Base-by-base conservation (phyloP, 306 rosid genomes). In the Macrotyloma uniflorum region DNA sequence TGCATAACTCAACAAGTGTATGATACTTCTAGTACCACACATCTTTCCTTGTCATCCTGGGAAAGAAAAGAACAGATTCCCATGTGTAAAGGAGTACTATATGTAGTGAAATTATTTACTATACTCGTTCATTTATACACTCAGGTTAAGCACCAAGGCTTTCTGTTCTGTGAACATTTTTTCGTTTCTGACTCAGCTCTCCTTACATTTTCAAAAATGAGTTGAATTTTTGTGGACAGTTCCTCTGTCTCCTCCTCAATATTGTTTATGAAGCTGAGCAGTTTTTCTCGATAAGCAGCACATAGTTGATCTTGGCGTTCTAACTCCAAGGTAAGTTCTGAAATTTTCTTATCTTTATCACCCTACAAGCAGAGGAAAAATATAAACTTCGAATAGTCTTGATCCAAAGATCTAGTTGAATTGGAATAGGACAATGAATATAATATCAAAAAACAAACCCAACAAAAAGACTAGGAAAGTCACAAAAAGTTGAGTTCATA, bases 281-380 rank as follows among this genome's bases (percentile, higher is more conserved):
- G 85, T 66, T 83, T 90, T 83, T 88, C 97, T 80, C 95, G 79
- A 64, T 92, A 89, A 5, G 85, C 79, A 54, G 86, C 87, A 59
- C 98, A 94, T 1, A 87, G 83, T 78, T 84, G 88, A 83, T 92
- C 92, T 78, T 90, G 98, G 47, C 32, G 92, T 82, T 94, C 89
- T 84, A 94, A 80, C 88, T 94, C 98, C 92, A 55, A 63, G 3
- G 86, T 87, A 50, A 94, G 96, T 66, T 94, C 97, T 45, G 90
- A 92, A 73, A 94, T 94, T 80, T 90, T 94, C 84, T 82, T 86
- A 78, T 92, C 97, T 84, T 92, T 94, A 57, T 90, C 95, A 14
- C 90, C 97, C 97, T 92, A 71, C 85, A 84, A 71, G 59, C 10
- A 79, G 18, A 73, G 20, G 45, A 69, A 65, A 71, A 50, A 74